Percentiles rank a stretch among this genome's conserved stretches.
These are phyloP conservation scores for Crithidia brevicula DNA, from an alignment of 208 protist species.

Conservation along the genomic window DNA sequence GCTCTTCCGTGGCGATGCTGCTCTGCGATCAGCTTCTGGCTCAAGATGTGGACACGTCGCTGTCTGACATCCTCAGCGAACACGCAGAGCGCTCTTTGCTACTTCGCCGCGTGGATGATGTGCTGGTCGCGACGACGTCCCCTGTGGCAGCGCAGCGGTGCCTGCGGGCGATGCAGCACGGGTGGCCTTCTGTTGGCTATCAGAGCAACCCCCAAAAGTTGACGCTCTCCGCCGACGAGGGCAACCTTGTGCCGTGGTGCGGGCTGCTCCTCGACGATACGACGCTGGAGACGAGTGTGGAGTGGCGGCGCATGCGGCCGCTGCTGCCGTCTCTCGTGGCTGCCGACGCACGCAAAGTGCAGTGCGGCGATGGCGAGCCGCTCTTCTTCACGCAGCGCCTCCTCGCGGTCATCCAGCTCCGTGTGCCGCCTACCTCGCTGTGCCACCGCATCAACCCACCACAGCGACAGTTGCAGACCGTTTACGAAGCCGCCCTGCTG, in stretches of 20 bases:
- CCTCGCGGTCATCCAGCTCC: conserved; percentile 45
- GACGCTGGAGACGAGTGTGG: conserved; percentile 57
- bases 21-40: conserved; percentile 69
- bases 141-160: conserved; percentile 54
- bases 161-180: conserved; percentile 37
- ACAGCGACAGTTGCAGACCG: conserved; percentile 59
- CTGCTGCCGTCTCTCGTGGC: conserved; percentile 31
- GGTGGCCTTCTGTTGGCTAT: conserved; percentile 71
- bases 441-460: conserved; percentile 59
- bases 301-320: conserved; percentile 58
- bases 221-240: not conserved
- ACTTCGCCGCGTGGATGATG: conserved; percentile 79
- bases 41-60: conserved; percentile 29
- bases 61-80: conserved; percentile 28
- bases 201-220: conserved; percentile 24
- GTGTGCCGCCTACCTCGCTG: conserved; percentile 50
- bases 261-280: conserved; percentile 52
- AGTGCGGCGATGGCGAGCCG: conserved; percentile 21
- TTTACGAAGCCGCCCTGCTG: conserved; percentile 63
- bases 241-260: conserved; percentile 54
- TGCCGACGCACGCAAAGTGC: conserved; percentile 11
- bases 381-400: conserved; percentile 43
- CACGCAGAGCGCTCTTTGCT: conserved; percentile 56
- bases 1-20: conserved; percentile 79
- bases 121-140: conserved; percentile 68